These are phyloP conservation scores for Leccinum fallax DNA, from an alignment of 1,284 basidiomycete species.

Conservation along the genomic window DNA sequence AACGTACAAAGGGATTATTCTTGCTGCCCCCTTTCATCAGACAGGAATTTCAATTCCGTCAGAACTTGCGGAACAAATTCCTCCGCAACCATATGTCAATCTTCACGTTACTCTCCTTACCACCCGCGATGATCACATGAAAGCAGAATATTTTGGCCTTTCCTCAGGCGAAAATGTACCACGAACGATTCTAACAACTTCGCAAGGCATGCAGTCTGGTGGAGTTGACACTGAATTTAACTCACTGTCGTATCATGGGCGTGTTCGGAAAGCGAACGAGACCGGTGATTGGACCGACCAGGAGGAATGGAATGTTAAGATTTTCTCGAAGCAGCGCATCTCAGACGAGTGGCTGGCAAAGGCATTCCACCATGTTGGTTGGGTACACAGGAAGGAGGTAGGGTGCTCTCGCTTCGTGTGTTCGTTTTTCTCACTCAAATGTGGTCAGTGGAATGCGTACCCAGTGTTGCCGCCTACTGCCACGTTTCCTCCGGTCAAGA, in stretches of 20 bases:
- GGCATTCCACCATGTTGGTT: slow-evolving; percentile 75
- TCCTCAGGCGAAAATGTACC: slow-evolving; percentile 53
- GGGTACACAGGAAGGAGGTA: slow-evolving; percentile 84
- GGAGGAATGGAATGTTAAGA: slow-evolving; percentile 77
- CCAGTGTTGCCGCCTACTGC: slow-evolving; percentile 69
- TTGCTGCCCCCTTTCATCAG: slow-evolving; percentile 77
- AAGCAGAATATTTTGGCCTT: slow-evolving; percentile 74
- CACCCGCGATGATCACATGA: slow-evolving; percentile 67
- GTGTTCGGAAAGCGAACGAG: slow-evolving; percentile 39
- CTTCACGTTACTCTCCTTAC: slow-evolving; percentile 90
- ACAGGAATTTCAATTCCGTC: slow-evolving; percentile 56
- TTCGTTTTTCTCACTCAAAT: slow-evolving; percentile 8
- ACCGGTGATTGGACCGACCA: slow-evolving; percentile 24
- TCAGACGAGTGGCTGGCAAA: slow-evolving; percentile 68
- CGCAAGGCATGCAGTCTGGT: slow-evolving; percentile 53
- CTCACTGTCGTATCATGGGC: slow-evolving; percentile 84
- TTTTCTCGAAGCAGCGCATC: slow-evolving; percentile 76
- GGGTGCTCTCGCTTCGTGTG: slow-evolving; percentile 16
- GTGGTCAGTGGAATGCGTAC: slow-evolving; percentile 73
- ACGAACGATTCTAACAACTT: slow-evolving; percentile 73
- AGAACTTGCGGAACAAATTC: slow-evolving; percentile 52
- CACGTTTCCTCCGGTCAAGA: slow-evolving; percentile 74
- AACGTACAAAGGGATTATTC: slow-evolving; percentile 68
- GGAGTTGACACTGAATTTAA: slow-evolving; percentile 79
- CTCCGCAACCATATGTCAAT: slow-evolving; percentile 74